Evolutionary conservation across 345 rosid species (phyloP), one percentile per base, ranked within the genome.

Genomic region (Brassica carinata): DNA sequence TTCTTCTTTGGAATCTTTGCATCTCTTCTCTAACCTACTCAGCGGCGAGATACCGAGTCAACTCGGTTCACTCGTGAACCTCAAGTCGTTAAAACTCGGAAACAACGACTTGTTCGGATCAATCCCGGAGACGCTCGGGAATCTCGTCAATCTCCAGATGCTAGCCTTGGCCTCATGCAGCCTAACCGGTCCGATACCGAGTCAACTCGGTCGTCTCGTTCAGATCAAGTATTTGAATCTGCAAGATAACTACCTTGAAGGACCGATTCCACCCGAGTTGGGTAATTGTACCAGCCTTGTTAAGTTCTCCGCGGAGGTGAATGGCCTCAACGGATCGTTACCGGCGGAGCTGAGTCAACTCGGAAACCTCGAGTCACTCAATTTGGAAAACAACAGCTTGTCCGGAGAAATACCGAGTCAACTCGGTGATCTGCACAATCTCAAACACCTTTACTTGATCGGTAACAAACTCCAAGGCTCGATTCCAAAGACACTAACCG

Each of bases 381-480:
- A 91, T 84, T 70, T 93, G 86, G 92, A 84, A n/a, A 89, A 90
- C 72, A 95, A 93, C 89, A 85, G 88, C 77, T 80, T 95, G 59
- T 83, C 94, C 1, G 92, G 99, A 5, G 62, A 83, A 40, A 79
- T 95, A 70, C 98, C 98, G 48, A 70, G 79, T 7, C 90, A 89
- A 79, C 79, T 95, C 75, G 81, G 94, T 36, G 83, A 71, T 69
- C 86, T 95, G 67, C 74, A 88, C 30, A 79, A 63, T 75, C 84
- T 95, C 85, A 40, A 63, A 58, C 85, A 90, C 87, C 72, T 95
- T 77, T 86, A 85, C 76, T 79, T 95, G 79, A 71, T 76, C 8
- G 87, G 89, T 5, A 95, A 93, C 77, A 81, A 81, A 38, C 77
- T 95, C 26, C 83, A 66, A 27, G 97, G 96, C 1, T 81, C 72